Evolutionary conservation across 163 green algal species (phyloP).

Genomic region (Chlorella variabilis): DNA sequence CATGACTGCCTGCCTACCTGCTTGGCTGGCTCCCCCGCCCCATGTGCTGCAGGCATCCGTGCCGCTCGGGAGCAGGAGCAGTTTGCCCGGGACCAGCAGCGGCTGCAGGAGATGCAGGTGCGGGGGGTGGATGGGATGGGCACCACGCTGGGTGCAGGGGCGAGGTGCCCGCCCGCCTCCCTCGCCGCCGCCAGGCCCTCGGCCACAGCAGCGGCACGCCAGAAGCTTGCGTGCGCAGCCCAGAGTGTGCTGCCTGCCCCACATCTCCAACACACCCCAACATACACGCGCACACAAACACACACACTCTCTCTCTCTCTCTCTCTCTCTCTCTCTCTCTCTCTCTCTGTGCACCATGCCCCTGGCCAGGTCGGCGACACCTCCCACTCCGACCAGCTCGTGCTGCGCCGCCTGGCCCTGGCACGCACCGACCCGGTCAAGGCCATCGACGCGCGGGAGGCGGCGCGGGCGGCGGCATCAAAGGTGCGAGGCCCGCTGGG

Average conservation of each 20-base stretch:
- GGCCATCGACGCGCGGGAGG: conserved; percentile 46
- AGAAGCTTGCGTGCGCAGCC: no score
- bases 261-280: no score
- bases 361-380: conserved; percentile 14
- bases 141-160: no score
- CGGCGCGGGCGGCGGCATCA: conserved; percentile 38
- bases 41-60: conserved; percentile 11
- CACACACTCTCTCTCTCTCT: neutral
- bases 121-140: neutral
- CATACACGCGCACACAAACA: no score
- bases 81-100: conserved; percentile 38
- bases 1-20: neutral
- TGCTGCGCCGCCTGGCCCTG: conserved; percentile 41
- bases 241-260: no score
- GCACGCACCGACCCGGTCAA: conserved; percentile 24
- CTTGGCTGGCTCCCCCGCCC: neutral
- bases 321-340: neutral
- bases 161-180: no score
- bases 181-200: no score
- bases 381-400: conserved; percentile 45
- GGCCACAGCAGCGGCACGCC: no score
- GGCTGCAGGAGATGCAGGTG: conserved; percentile 16
- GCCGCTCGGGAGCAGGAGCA: conserved; percentile 24
- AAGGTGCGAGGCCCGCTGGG: neutral
- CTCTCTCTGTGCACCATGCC: neutral